Base-by-base conservation (phyloP, 345 rosid genomes). In the Corymbia maculata region DNA sequence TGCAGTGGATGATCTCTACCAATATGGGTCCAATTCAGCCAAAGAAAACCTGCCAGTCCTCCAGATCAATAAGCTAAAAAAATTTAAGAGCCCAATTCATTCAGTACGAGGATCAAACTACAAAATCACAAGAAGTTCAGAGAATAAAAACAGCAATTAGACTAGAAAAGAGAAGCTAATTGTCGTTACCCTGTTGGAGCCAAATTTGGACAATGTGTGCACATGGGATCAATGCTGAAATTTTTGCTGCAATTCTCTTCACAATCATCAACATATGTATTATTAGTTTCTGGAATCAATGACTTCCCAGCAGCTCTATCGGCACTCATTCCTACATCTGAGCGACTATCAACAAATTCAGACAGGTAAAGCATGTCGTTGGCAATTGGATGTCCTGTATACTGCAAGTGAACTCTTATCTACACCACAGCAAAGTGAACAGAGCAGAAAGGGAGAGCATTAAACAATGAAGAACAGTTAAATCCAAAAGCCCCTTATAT, bases 391-490 rank as follows among this genome's bases (percentile, higher is more conserved):
- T 98, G 95, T 45, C 99, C 99, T 1, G 92, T 91, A 86, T 92
- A 91, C 86, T 96, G 95, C 93, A 98, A 92, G 94, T 98, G 99
- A 86, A 95, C 99, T 55, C 99, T 97, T 90, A 98, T 98, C 99
- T 97, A 89, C 93, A 75, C 70, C 79, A 88, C 42, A 36, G 66
- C n/a, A 66, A n/a, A 30, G 75, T 64, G 75, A 64, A 64, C 45
- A 64, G 52, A 51, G 21, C 30, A 28, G 36, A 52, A 28, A 64
- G 70, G 17, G 13, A 64, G 75, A 64, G 9, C 36, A 64, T 64
- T 64, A 64, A 64, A 64, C 36, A 64, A 13, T 64, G 75, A 64
- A 64, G 75, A 59, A 64, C 75, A 64, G 16, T 64, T n/a, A 64
- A 64, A 64, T n/a, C 15, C 36, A 13, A 28, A 28, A n/a, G 66